These are phyloP conservation scores for Elongisporangium senticosum DNA, from an alignment of 352 stramenopile species.

Conservation along the genomic window DNA sequence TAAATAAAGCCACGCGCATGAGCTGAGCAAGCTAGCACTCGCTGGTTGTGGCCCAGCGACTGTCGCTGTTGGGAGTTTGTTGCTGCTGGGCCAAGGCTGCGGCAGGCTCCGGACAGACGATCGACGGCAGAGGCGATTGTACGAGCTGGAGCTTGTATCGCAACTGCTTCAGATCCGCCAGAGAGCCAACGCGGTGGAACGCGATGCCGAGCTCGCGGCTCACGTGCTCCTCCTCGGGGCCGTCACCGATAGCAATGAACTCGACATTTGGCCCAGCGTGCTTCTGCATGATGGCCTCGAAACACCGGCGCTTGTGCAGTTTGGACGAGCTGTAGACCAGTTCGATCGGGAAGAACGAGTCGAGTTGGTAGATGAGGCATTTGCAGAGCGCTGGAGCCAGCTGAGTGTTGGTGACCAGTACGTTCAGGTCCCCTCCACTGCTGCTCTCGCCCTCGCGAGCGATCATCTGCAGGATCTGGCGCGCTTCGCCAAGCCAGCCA, in stretches of 20 bases:
- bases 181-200: constrained; percentile 69
- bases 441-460: constrained; percentile 1
- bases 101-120: too few species aligned
- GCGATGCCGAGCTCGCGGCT: constrained; percentile 56
- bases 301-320: constrained; percentile 72
- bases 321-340: constrained; percentile 73
- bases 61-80: too few species aligned
- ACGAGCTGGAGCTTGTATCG: constrained; percentile 55
- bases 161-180: constrained; percentile 57
- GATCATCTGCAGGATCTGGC: constrained; percentile 55
- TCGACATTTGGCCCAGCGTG: constrained; percentile 42
- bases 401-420: constrained; percentile 82
- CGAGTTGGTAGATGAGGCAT: constrained; percentile 76
- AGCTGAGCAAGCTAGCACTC: too few species aligned
- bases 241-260: constrained; percentile 75
- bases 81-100: too few species aligned
- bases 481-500: constrained; percentile 58
- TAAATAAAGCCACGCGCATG: too few species aligned
- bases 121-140: neutral
- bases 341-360: constrained; percentile 72
- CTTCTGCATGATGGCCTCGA: constrained; percentile 64
- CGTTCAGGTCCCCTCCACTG: constrained; percentile 46
- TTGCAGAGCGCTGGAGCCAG: constrained; percentile 78
- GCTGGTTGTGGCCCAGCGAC: too few species aligned
- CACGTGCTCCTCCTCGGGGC: constrained; percentile 72